Conservation (phyloP, 768 basidiomycete genomes). For the Hericium erinaceus region DNA sequence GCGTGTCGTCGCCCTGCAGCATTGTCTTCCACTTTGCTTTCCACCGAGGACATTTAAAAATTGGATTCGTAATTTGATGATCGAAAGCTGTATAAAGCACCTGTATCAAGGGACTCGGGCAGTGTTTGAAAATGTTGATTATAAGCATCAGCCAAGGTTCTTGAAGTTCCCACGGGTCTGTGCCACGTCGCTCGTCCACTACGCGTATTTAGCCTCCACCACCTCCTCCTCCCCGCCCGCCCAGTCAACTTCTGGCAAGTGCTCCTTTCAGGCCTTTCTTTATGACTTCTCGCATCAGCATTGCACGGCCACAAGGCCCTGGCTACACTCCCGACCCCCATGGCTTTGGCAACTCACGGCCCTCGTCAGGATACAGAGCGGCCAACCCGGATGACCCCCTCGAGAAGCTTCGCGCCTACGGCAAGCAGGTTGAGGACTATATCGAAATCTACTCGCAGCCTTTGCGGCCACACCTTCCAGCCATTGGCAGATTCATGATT, state of each 20-base stretch:
- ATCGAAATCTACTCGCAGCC: slow-evolving; percentile 92
- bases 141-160: too few species aligned
- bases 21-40: too few species aligned
- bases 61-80: too few species aligned
- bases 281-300: slow-evolving; percentile 80
- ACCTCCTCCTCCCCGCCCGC: neutral
- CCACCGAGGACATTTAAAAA: too few species aligned
- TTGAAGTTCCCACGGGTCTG: neutral
- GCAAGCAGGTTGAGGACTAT: slow-evolving; percentile 79
- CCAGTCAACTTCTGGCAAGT: slow-evolving; percentile 5
- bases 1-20: too few species aligned
- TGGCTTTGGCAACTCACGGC: slow-evolving; percentile 65
- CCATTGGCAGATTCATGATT: slow-evolving; percentile 92
- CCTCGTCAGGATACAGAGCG: slow-evolving; percentile 63
- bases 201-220: neutral
- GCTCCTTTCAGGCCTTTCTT: slow-evolving; percentile 4
- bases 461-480: slow-evolving; percentile 86
- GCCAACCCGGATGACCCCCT: slow-evolving; percentile 77
- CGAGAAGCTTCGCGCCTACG: slow-evolving; percentile 63
- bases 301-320: slow-evolving; percentile 54
- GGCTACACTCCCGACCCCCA: slow-evolving; percentile 65
- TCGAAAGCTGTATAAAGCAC: too few species aligned
- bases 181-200: slow-evolving; percentile 3
- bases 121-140: too few species aligned
- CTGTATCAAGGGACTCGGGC: too few species aligned